phyloP scores from a whole-genome alignment of 1,139 yeast genomes.

The Geotrichum europaeum region DNA sequence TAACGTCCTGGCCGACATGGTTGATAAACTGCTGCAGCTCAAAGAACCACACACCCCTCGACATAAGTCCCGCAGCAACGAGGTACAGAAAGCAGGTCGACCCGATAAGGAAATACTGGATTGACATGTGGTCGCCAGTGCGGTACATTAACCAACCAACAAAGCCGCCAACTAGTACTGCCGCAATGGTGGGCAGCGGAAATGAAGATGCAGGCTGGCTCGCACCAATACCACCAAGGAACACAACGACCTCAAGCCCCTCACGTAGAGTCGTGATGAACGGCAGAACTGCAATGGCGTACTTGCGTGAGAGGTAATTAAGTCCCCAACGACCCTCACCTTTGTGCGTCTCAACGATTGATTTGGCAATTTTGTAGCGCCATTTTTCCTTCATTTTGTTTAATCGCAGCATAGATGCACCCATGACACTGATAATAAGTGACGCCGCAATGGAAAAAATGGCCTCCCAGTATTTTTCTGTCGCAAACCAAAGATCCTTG shows the following conservation, averaged over 20 bases:
- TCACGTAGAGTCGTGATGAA: conserved; percentile 81
- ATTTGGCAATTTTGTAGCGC: conserved; percentile 61
- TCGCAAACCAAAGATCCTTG: conserved; percentile 70
- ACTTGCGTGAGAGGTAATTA: conserved; percentile 36
- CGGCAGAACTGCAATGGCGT: conserved; percentile 74
- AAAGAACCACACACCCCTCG: conserved; percentile 84
- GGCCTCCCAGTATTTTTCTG: conserved; percentile 93
- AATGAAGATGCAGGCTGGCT: conserved; percentile 47
- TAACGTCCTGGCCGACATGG: conserved; percentile 79
- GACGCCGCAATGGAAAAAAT: conserved; percentile 75
- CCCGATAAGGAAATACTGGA: conserved; percentile 71
- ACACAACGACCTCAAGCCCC: conserved; percentile 88
- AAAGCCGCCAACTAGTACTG: conserved; percentile 62
- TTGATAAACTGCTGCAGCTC: conserved; percentile 59
- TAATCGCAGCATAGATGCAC: conserved; percentile 74
- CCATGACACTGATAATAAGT: conserved; percentile 80
- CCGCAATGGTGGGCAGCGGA: conserved; percentile 78
- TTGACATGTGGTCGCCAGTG: conserved; percentile 56
- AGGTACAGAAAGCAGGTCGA: conserved; percentile 81
- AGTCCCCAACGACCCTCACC: conserved; percentile 16
- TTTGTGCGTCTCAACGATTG: conserved; percentile 41
- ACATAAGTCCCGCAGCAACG: conserved; percentile 82
- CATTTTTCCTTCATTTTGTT: conserved; percentile 85
- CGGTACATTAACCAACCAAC: conserved; percentile 67
- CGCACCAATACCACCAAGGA: conserved; percentile 80